Base-by-base conservation (phyloP, 1,284 basidiomycete species). In the Ustilago trichophora region DNA sequence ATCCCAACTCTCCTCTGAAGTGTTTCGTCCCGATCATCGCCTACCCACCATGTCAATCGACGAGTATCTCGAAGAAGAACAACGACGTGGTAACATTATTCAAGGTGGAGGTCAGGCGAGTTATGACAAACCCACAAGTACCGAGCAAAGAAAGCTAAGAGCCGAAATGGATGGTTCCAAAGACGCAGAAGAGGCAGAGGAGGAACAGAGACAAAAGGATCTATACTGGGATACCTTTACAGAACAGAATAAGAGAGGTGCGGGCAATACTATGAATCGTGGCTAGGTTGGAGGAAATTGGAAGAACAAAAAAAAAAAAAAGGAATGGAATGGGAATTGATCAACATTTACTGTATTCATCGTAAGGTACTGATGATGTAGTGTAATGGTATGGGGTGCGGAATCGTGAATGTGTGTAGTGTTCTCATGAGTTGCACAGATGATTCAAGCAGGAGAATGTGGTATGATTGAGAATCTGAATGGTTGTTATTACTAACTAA, bases 1-100 rank as follows among this genome's bases (percentile, higher is more conserved):
- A n/a, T 11, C 88, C 89, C 69, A 87, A 93, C 13, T 90, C 87
- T 70, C 78, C 78, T 4, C 90, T 0, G 88, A 91, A 76, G 93
- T 98, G 3, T 98, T 98, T 83, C 87, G 89, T 13, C 87, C 91
- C 4, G 87, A 87, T n/a, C 88, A 97, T 80, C 87, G 90, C 19
- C 84, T 98, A 24, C 95, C 95, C 3, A 95, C 92, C 0, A 98
- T 99, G 96, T 87, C 90, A 1, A 88, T 98, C 71, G 95, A 98
- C 77, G 91, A 98, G 82, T 98, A 95, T 78, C 86, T 98, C 19
- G 88, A 90, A 70, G 89, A 93, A 58, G 95, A 98, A 80, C 83
- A 85, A 48, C 84, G 88, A 58, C 84, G 91, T 45, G 93, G 94
- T 0, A 94, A 93, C 53, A 89, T 98, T 74, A 88, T 97, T 60